Base-by-base conservation (phyloP, 2,329 filamentous ascomycete species). In the Xylaria arbuscula region DNA sequence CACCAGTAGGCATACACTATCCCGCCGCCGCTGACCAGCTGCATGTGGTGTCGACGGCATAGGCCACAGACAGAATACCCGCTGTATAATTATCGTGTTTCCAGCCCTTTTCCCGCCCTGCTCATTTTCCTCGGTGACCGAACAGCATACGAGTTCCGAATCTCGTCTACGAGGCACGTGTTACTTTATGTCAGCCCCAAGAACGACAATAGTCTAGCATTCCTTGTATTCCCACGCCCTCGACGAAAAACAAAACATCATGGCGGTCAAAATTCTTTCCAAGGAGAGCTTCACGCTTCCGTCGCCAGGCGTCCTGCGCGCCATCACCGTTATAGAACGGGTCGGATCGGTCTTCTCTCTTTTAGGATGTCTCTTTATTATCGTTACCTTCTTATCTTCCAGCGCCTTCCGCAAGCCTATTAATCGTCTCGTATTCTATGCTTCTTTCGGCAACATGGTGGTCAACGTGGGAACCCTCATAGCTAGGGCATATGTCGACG, bases 391-490 rank as follows among this genome's bases (percentile, higher is more conserved):
- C 76, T 80, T 87, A 36, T 79, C 80, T n/a, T 92, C 90, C 38
- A 85, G 84, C 17, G 85, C 86, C 5, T 96, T 96, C 77, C 91
- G 92, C 75, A 95, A 94, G 76, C 92, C 93, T n/a, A 94, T 96
- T 81, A 96, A 96, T 76, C 86, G 93, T 19, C 85, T 97, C 0
- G 90, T 95, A 10, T 95, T 97, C 78, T 96, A 92, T 78, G 93
- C 93, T 7, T 92, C 91, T 0, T 91, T 93, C 76, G 93, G 93
- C 9, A 97, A 97, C 75, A 85, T 95, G 73, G 84, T 94, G 79
- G 88, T 88, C 69, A 95, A 93, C 77, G 86, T 93, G 19, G 92
- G 90, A 0, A 94, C 93, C 0, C 79, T 95, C 40, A 92, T 95
- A 75, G 89, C 91, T 0, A 85, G 87, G 42, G 84, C 86, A 0